A percentile compares a stretch with the other conserved stretches of the same genome.
Conservation (phyloP, 345 rosid genomes). For the Gossypium sturtianum region DNA sequence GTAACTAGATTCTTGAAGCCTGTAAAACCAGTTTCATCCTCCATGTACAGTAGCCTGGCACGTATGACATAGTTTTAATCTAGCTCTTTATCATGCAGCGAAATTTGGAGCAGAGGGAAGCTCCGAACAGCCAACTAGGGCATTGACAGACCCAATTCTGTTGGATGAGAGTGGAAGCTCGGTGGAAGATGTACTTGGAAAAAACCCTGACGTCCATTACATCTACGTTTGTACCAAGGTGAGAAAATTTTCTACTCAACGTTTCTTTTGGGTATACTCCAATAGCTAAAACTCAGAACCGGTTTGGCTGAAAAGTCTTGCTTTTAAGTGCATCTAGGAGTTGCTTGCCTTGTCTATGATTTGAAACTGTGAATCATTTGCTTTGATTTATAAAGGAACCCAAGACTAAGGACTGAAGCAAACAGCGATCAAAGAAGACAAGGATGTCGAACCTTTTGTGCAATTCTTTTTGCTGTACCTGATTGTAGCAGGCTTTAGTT, state of each 20-base stretch:
- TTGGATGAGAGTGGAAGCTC: constrained; percentile 51
- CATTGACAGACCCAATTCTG: constrained; percentile 55
- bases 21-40: constrained; percentile 2
- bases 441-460: constrained; percentile 7
- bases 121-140: constrained; percentile 38
- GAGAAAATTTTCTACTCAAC: not conserved
- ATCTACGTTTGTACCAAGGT: constrained; percentile 70
- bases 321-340: not conserved
- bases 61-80: not conserved
- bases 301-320: not conserved
- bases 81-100: constrained; percentile 32
- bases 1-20: not conserved
- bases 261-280: not conserved
- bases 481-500: constrained; percentile 7
- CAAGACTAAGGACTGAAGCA: constrained; percentile 18
- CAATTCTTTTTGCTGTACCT: constrained; percentile 8
- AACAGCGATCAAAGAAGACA: constrained; percentile 4
- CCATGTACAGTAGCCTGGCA: not conserved
- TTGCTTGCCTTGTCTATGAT: not conserved
- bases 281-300: not conserved
- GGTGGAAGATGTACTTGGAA: constrained; percentile 55
- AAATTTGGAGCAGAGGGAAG: constrained; percentile 43
- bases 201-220: constrained; percentile 68
- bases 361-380: constrained; percentile 9
- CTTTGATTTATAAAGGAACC: constrained; percentile 14